Evolutionary conservation across 768 basidiomycete genomes (phyloP), one percentile per base, ranked within the genome.

Genomic region (Leccinum imitatum): DNA sequence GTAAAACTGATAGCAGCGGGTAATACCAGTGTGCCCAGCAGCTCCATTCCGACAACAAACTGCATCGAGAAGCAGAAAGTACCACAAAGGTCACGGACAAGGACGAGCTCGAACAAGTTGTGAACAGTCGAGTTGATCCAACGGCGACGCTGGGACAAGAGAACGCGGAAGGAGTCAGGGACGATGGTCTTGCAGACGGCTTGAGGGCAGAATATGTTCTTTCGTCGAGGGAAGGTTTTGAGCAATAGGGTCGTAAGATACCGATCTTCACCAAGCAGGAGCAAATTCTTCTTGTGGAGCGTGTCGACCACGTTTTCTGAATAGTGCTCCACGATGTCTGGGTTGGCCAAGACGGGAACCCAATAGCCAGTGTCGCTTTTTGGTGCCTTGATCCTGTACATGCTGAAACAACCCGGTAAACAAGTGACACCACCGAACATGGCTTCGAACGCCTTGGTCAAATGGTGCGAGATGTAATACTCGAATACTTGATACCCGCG

Each of bases 51-150:
- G 37, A 96, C 93, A 65, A 98, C 94, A 71, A 98, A 98, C 79
- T 97, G 95, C 96, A 98, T 98, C 11, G 93, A 95, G 85, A 99
- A 98, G 80, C 97, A 99, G 87, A 98, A 99, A 3, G 95, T 98
- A 51, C 97, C 97, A 66, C 96, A 99, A n/a, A 98, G 85, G 74
- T 99, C 97, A 23, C 95, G 87, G 25, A 99, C 96, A 53, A 98
- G 82, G 33, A 98, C 76, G 59, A 99, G 81, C 72, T 98, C 96
- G n/a, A 91, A 89, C 47, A 98, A 79, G 69, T 99, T 99, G 79
- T 99, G 97, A 41, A 98, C 88, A 0, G 96, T 99, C 58, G 95
- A 98, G 78, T 98, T 99, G 78, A 99, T 99, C 97, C 97, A 99
- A 63, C 97, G 89, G 69, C 96, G 90, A 67, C 97, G 92, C 72